Base-by-base conservation (phyloP, 352 stramenopile species). In the Pythium chondricola region DNA sequence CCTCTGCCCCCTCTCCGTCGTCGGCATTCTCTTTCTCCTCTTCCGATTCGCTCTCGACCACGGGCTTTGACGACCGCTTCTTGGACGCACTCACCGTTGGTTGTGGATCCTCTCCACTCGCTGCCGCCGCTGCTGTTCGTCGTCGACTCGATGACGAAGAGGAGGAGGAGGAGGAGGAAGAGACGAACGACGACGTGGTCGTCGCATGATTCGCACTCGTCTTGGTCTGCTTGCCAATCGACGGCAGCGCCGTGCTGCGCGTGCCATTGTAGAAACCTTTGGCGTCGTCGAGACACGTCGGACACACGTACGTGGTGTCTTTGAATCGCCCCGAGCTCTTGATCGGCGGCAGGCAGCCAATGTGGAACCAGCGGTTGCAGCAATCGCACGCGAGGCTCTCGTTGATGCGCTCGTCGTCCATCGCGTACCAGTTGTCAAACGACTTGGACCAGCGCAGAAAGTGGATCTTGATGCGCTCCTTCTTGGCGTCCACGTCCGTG, bases 301-400 rank as follows among this genome's bases (percentile, higher is more conserved):
- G 79, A 52, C 82, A 93, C 6, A 93, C 82, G 55, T 93, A 93
- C 7, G 80, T 88, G 43, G 82, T 87, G 52, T 90, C 78, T 63
- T 89, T 91, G 66, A 83, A 91, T 25, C 82, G 63, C 11, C 82
- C 82, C 1, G 71, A 86, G 61, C 76, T 88, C 57, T 93, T 93
- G 54, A 93, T 90, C 18, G 76, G 75, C 18, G 82, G 82, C 14
- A 93, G 46, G 40, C 82, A 93, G 42, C 74, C 77, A 31, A 93
- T 93, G 56, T 93, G 82, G 56, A 93, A 93, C 82, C 82, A 93
- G 13, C 76, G 67, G 57, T 93, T 93, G 58, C 82, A 93, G 62
- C 82, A 88, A 52, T 93, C 82, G 68, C 82, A 93, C 16, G 82
- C 82, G n/a, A 93, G 63, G 50, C 77, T 89, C 52, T 93, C 82